Evolutionary conservation across 75 land plant species (phyloP).

Genomic region (Gnetum montanum): DNA sequence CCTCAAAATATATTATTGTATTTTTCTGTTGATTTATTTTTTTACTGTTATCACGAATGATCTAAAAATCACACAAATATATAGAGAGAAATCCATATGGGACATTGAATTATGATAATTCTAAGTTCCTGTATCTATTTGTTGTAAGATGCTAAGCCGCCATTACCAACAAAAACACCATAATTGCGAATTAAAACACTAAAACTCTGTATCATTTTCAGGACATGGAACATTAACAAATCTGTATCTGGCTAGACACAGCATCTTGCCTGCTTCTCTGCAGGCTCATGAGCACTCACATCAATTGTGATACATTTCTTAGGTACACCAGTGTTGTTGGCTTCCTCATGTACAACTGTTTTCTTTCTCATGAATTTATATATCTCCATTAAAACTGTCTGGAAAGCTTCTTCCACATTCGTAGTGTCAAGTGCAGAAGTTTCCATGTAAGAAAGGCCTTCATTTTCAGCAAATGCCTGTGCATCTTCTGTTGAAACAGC

Average conservation of each 20-base stretch:
- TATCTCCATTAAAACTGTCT: constrained; percentile 44
- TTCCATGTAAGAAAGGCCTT: constrained; percentile 55
- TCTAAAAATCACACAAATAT: too few species aligned
- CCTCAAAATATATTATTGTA: too few species aligned
- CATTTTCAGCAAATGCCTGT: constrained; percentile 48
- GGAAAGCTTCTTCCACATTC: constrained; percentile 61
- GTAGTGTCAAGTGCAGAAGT: constrained; percentile 54
- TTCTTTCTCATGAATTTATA: constrained; percentile 61
- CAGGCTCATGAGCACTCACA: constrained; percentile 4
- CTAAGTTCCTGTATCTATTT: too few species aligned
- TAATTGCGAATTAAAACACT: too few species aligned
- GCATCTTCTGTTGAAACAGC: constrained; percentile 56
- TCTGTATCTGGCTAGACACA: too few species aligned
- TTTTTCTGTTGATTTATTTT: too few species aligned
- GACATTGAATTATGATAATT: too few species aligned
- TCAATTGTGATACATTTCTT: constrained; percentile 37
- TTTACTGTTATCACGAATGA: too few species aligned
- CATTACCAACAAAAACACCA: too few species aligned
- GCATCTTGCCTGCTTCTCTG: constrained; percentile 16
- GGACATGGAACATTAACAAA: not conserved
- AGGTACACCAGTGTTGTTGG: constrained; percentile 9
- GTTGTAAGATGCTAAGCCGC: too few species aligned
- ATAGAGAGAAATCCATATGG: too few species aligned
- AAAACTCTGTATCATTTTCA: too few species aligned
- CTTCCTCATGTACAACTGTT: constrained; percentile 54